Evolutionary conservation across 805 yeast species (phyloP).

Genomic region (Suhomyces canberraensis): DNA sequence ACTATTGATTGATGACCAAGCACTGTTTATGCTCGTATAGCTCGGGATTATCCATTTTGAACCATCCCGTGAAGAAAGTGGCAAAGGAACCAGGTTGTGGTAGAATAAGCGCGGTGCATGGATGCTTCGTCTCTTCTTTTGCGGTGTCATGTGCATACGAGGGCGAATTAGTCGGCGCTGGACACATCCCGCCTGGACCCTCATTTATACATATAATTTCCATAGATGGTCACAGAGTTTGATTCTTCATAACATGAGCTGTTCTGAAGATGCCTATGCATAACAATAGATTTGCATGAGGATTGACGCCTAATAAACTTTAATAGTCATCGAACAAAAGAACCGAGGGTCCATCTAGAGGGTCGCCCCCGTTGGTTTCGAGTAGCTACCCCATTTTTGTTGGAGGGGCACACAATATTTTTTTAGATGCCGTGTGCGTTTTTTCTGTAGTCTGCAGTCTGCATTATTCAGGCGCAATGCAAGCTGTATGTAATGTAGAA

Average conservation of each 20-base stretch:
- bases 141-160: background rate
- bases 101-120: background rate
- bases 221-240: too few relatives aligned
- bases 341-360: background rate
- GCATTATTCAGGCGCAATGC: background rate
- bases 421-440: slow-evolving; percentile 3
- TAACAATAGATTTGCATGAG: background rate
- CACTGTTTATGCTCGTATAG: too few relatives aligned
- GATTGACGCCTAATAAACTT: background rate
- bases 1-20: too few relatives aligned
- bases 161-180: background rate
- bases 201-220: too few relatives aligned
- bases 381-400: too few relatives aligned
- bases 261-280: too few relatives aligned
- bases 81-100: too few relatives aligned
- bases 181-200: too few relatives aligned
- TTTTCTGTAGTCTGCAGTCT: background rate
- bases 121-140: background rate
- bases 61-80: too few relatives aligned
- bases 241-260: too few relatives aligned
- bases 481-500: background rate
- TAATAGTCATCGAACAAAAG: background rate
- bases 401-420: slow-evolving; percentile 1
- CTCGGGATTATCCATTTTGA: too few relatives aligned
- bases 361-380: too few relatives aligned